Base-by-base conservation (phyloP, 2,329 filamentous ascomycete genomes). In the Sporothrix mexicana region DNA sequence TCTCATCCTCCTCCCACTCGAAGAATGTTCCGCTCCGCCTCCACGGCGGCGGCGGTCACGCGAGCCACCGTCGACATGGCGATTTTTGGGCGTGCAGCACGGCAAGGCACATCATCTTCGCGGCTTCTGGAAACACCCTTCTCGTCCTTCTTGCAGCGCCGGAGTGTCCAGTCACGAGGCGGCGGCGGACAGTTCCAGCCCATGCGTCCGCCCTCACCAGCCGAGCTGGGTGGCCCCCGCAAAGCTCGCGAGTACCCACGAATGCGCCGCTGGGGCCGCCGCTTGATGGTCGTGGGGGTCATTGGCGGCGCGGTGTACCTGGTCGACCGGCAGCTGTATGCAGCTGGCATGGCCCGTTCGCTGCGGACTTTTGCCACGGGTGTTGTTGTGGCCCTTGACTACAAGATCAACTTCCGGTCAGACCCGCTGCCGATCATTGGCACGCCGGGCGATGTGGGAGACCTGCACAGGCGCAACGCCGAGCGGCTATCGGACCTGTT, bases 361-460 rank as follows among this genome's bases (percentile, higher is more conserved):
- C 81, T 92, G 57, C 91, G 92, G 57, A 98, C 96, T 0, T 97
- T 98, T 80, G 86, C 87, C 55, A 89, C 89, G 2, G 95, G 94
- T 8, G 83, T 97, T 12, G 79, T 95, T 62, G 92, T 97, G 17
- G 95, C 95, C 0, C 79, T 95, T 30, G 96, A 99, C 84, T 98
- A 99, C 85, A 98, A 98, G 84, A 85, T 98, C 81, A 98, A 99
- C 82, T 99, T 99, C 82, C 89, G 93, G 6, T 87, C 93, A 6
- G 84, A 94, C 76, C 95, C 95, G 7, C 87, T 91, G 72, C 87
- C 68, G 0, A 57, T 79, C 13, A 75, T 81, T 69, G 79, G 79
- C 51, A 73, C 64, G 36, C 74, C 70, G 1, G 93, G 91, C 30
- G 89, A 91, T 69, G 91, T 97, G 55, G 86, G 88, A 57, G 93